These are phyloP conservation scores for Hypericum perforatum DNA, from an alignment of 345 rosid genomes.

Conservation along the genomic window DNA sequence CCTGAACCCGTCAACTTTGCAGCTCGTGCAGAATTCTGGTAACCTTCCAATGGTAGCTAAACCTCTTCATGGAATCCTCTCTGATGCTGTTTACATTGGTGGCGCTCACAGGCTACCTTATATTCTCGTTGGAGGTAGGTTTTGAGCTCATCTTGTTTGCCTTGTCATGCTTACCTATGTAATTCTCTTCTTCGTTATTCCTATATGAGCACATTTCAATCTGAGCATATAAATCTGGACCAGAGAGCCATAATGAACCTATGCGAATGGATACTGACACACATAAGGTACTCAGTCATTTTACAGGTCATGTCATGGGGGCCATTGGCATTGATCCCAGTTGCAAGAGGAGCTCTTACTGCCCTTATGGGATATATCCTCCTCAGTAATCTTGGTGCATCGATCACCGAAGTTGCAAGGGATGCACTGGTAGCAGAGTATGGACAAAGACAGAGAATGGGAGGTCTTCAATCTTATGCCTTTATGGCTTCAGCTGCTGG, in stretches of 20 bases:
- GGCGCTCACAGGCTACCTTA: constrained; percentile 30
- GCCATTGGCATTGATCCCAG: constrained; percentile 49
- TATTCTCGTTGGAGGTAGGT: constrained; percentile 73
- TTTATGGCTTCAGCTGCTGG: constrained; percentile 37
- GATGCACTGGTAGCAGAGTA: constrained; percentile 89
- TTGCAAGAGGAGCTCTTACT: constrained; percentile 52
- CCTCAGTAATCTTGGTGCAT: constrained; percentile 75
- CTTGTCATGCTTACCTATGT: no score
- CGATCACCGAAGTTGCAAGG: constrained; percentile 73
- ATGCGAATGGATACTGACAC: neutral
- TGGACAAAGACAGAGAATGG: constrained; percentile 43
- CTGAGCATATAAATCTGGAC: no score
- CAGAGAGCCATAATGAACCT: neutral
- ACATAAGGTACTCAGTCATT: constrained; percentile 34
- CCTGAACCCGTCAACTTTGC: constrained; percentile 62
- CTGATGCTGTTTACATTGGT: constrained; percentile 62
- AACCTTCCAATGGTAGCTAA: constrained; percentile 87
- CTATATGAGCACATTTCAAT: no score
- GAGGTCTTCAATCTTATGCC: constrained; percentile 70
- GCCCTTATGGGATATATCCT: constrained; percentile 49
- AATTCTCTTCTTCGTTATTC: no score
- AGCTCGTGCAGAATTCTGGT: constrained; percentile 74
- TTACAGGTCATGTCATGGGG: constrained; percentile 89
- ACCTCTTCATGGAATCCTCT: constrained; percentile 73
- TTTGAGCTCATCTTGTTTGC: neutral